Evolutionary conservation across 2,329 filamentous ascomycete species (phyloP), one percentile per base, ranked within the genome.

Genomic region (Alternaria hordeiaustralica): DNA sequence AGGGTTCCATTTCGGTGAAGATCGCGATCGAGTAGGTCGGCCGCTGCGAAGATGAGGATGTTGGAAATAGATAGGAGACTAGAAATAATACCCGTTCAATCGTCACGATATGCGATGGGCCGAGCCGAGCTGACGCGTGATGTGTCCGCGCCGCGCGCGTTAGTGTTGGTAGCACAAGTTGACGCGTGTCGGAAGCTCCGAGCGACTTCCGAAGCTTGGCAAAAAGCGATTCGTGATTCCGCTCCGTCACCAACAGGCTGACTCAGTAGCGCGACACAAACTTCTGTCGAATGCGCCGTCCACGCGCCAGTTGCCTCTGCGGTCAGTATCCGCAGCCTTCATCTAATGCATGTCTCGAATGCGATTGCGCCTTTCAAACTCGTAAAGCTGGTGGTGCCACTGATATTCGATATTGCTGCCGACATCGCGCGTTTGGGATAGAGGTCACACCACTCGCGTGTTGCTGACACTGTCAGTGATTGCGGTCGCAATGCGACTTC

Each of bases 1-100:
- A 69, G 36, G 71, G 71, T 2, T 71, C 70, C 3, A 71, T 74
- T 15, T 71, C 70, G 6, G 71, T 74, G 18, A 64, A 64, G 18
- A 68, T 74, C 44, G 71, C 69, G 21, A 62, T 74, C 20, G 70
- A 72, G 25, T 72, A 68, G 30, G 18, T 28, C n/a, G 26, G 15
- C 30, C 41, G 2, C 33, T 3, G 8, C 41, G 15, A 25, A 10
- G 20, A 23, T 18, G 15, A 28, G 21, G 23, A 20, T n/a, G 13
- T 12, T 23, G 13, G 13, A 13, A 36, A 8, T 36, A 21, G 9
- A 36, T 53, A 41, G 11, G 30, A 53, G 28, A 41, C 36, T 41
- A 41, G 36, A 18, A 18, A 1, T 41, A 41, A 41, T 41, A 41
- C 36, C 36, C 36, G 36, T 41, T 41, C n/a, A 18, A 50, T 28